phyloP scores from a whole-genome alignment of 2,329 filamentous ascomycete genomes.

The Alternaria ventricosa region DNA sequence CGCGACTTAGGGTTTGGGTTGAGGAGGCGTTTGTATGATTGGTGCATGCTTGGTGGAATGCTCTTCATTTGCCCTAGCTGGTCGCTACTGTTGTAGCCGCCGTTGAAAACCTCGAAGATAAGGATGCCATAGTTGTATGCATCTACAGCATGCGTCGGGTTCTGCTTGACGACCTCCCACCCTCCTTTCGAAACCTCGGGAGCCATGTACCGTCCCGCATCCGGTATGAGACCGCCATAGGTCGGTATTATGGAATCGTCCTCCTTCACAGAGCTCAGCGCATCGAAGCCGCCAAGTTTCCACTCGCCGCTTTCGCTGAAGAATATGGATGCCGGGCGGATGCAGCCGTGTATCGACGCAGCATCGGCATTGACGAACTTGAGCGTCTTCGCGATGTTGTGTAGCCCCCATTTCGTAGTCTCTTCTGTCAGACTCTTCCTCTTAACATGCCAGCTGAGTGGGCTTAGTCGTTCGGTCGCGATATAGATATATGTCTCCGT shows the following conservation, averaged over 20 bases:
- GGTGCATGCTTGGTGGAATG: conserved; percentile 86
- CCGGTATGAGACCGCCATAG: conserved; percentile 85
- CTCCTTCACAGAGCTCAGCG: conserved; percentile 93
- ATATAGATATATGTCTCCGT: conserved; percentile 96
- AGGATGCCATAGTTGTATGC: conserved; percentile 85
- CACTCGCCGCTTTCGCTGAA: conserved; percentile 97
- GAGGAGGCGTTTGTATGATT: conserved; percentile 86
- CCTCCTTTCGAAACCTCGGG: conserved; percentile 85
- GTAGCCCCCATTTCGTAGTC: conserved; percentile 95
- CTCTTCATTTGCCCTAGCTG: conserved; percentile 85
- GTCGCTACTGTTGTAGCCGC: conserved; percentile 75
- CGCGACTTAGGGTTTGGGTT: conserved; percentile 89
- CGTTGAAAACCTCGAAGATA: conserved; percentile 91
- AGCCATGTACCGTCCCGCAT: conserved; percentile 81
- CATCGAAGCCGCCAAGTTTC: conserved; percentile 93
- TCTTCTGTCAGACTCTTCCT: conserved; percentile 87
- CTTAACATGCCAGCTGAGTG: conserved; percentile 88
- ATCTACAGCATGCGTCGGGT: conserved; percentile 81
- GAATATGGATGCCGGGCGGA: conserved; percentile 86
- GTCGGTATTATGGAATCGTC: conserved; percentile 93
- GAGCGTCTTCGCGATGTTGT: conserved; percentile 86
- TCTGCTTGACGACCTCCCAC: conserved; percentile 90
- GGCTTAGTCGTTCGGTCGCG: conserved; percentile 87
- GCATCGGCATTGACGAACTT: conserved; percentile 97
- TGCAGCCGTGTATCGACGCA: conserved; percentile 84